Base-by-base conservation (phyloP, 2,329 filamentous ascomycete genomes). In the Nemania diffusa region DNA sequence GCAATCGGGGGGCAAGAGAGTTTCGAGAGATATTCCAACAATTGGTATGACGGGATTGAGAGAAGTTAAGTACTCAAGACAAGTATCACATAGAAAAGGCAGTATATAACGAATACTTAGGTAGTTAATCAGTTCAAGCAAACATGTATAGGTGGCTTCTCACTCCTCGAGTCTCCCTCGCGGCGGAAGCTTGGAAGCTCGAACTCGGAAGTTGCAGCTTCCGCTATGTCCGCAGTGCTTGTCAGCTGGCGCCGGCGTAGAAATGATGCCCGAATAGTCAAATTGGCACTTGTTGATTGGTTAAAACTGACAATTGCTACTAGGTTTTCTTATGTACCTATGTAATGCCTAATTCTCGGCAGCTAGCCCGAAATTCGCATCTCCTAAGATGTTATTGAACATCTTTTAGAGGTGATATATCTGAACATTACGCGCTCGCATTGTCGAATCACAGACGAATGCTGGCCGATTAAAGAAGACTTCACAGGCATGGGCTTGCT, bases 121-220 rank as follows among this genome's bases (percentile, higher is more conserved):
- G 13, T 20, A 27, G 37, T 48, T n/a, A n/a, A n/a, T n/a, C n/a
- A n/a, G n/a, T 44, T 68, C 51, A 61, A 53, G 56, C 26, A 62
- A 67, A 55, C 55, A 32, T 37, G 66, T 26, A 69, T 66, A 70
- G 55, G 68, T 70, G 68, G 65, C 68, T 62, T 70, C 53, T 63
- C 62, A 56, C 34, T n/a, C 32, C 65, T 66, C 34, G 26, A 64
- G 29, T 24, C 8, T 46, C n/a, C n/a, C n/a, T n/a, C n/a, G n/a
- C n/a, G n/a, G n/a, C 57, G 63, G 57, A 62, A 58, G 22, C 40
- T 52, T 56, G 48, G n/a, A 55, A 67, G 62, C 56, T 68, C 42
- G 29, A 65, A 51, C 58, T 37, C 68, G 69, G 69, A 71, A 69
- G 63, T 62, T 68, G 68, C 56, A 70, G 64, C 56, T 67, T 71